Evolutionary conservation across 1,284 basidiomycete species (phyloP).

Genomic region (Malassezia nana): DNA sequence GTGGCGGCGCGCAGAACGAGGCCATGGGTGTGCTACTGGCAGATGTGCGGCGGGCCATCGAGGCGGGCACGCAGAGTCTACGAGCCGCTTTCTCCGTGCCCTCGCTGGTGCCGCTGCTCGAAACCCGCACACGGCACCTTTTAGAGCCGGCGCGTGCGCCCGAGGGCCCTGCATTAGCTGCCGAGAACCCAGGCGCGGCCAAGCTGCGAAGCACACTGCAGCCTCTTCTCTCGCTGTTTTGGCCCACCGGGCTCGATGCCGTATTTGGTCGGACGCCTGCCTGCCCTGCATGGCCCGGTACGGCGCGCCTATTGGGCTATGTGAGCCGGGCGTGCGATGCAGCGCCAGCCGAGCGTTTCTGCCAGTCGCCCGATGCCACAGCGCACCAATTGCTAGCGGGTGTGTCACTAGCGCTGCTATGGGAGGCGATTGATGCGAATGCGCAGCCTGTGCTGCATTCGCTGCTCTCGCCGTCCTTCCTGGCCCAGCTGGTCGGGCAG

Average conservation of each 20-base stretch:
- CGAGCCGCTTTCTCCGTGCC: slow-evolving; percentile 9
- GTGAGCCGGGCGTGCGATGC: not conserved
- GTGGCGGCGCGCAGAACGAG: slow-evolving; percentile 20
- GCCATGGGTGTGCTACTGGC: slow-evolving; percentile 26
- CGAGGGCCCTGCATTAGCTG: slow-evolving; percentile 1
- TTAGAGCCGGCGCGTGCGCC: not conserved
- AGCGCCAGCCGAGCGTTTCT: not conserved
- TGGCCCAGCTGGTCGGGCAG: not conserved
- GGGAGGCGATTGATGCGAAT: slow-evolving; percentile 65
- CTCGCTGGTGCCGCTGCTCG: slow-evolving; percentile 3
- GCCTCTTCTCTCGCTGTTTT: slow-evolving; percentile 28
- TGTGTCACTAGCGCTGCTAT: slow-evolving; percentile 39
- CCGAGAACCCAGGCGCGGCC: slow-evolving; percentile 20
- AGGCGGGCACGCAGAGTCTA: slow-evolving; percentile 26
- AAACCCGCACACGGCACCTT: not conserved
- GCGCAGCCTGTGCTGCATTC: not conserved
- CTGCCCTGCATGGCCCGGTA: not conserved
- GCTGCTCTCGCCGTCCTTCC: slow-evolving; percentile 3
- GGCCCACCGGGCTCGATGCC: slow-evolving; percentile 22
- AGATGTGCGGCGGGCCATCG: slow-evolving; percentile 37
- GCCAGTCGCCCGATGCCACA: not conserved
- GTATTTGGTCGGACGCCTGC: slow-evolving; percentile 12
- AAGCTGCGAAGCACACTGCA: slow-evolving; percentile 29
- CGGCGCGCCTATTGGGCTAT: slow-evolving; percentile 3
- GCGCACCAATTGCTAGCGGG: slow-evolving; percentile 8